Conservation (phyloP, 305 asterid genomes). For the Rubia occidens region DNA sequence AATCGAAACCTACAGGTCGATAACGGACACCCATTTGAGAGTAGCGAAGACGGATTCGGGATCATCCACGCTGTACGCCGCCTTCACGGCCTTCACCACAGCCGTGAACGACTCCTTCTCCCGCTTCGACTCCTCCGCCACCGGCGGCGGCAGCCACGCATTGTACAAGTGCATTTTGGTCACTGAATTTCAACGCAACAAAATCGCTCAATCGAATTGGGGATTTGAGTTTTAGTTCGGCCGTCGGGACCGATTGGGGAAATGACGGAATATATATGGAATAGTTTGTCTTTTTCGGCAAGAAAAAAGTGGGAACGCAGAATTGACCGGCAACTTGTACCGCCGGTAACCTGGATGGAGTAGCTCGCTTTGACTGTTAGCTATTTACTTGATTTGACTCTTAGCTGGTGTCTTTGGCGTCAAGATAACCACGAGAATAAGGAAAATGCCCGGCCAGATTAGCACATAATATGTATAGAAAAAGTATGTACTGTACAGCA, state of each 20-base stretch:
- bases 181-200: background rate
- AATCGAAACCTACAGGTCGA: constrained; percentile 63
- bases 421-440: background rate
- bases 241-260: background rate
- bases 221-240: background rate
- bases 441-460: too few relatives aligned
- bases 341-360: constrained; percentile 12
- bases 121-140: constrained; percentile 70
- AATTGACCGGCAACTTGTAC: constrained; percentile 29
- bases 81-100: constrained; percentile 63
- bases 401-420: background rate
- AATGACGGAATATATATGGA: background rate
- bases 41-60: constrained; percentile 88
- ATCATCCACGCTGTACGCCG: constrained; percentile 52
- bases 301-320: constrained; percentile 28
- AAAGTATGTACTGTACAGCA: too few relatives aligned
- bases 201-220: background rate
- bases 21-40: constrained; percentile 78
- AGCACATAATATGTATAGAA: too few relatives aligned
- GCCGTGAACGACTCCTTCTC: constrained; percentile 76
- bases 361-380: background rate
- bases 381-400: background rate
- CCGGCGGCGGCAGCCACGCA: constrained; percentile 97
- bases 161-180: constrained; percentile 72
- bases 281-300: constrained; percentile 43